These are phyloP conservation scores for Protea cynaroides DNA, from an alignment of 164 flowering plant species.

Conservation along the genomic window DNA sequence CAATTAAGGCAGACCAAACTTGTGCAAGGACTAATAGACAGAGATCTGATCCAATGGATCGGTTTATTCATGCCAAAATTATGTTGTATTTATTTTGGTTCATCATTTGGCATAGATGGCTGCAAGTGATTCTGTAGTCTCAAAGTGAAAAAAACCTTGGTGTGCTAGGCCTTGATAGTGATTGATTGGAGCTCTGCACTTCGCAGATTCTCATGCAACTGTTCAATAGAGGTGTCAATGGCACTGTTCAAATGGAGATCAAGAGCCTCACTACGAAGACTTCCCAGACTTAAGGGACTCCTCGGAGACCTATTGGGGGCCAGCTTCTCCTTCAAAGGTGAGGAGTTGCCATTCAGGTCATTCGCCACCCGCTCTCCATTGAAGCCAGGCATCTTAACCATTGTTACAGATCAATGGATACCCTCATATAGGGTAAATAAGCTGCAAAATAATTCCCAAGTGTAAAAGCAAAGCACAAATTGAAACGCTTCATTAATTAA, in stretches of 20 bases:
- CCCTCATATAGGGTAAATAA: constrained; percentile 8
- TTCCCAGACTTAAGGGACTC: constrained; percentile 27
- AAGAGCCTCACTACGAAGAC: constrained; percentile 21
- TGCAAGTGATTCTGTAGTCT: no score
- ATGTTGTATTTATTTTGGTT: not conserved
- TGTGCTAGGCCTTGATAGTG: constrained; percentile 71
- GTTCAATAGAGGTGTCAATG: constrained; percentile 67
- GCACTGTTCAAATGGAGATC: constrained; percentile 29
- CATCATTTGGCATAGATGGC: not conserved
- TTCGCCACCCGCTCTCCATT: constrained; percentile 36
- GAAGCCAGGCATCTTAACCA: constrained; percentile 60
- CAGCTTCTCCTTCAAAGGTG: constrained; percentile 35
- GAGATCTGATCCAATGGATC: not conserved
- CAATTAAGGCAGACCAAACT: constrained; percentile 29
- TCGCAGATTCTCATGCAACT: constrained; percentile 74
- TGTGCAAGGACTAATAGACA: not conserved
- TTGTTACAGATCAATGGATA: constrained; percentile 6
- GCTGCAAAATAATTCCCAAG: constrained; percentile 21
- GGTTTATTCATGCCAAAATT: constrained; percentile 23
- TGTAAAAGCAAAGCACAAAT: constrained; percentile 1
- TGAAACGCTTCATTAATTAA: not conserved
- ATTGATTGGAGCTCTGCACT: constrained; percentile 84
- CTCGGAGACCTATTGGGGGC: constrained; percentile 24
- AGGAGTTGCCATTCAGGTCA: constrained; percentile 35
- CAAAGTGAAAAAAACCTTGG: no score